Evolutionary conservation across 1,284 basidiomycete species (phyloP), one percentile per base, ranked within the genome.

Genomic region (Malassezia cuniculi): DNA sequence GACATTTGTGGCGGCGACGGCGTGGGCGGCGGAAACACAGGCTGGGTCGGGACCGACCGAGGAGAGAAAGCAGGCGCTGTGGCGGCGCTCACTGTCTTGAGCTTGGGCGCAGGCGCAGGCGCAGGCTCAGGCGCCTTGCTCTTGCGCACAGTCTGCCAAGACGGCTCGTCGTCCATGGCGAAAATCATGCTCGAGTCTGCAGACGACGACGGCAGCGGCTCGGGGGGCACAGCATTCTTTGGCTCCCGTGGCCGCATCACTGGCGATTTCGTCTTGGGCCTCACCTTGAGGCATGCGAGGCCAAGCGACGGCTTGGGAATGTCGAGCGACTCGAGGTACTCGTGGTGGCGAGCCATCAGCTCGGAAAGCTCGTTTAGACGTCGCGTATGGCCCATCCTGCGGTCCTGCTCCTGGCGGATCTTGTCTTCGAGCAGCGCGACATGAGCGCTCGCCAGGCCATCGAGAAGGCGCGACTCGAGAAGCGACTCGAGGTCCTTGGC

Each of bases 401-500:
- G 71, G 3, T 72, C 69, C 67, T 97, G 90, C 32, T 76, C 72
- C 6, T 66, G 47, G 18, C 74, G 73, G 3, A 82, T 72, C 45
- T 77, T 81, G 1, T 64, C 59, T 0, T 79, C 74, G 3, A 97
- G 74, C 39, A 80, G 76, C 31, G 75, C 75, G 42, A 93, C 69
- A 21, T 85, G 74, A 21, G 75, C 73, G 16, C 72, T 65, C 3
- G 80, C 73, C 32, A 94, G 74, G 34, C 72, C 69, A 51, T 82
- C 82, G 16, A 97, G 74, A 55, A 86, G 75, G 4, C 77, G 76
- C 20, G 73, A 74, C 63, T 94, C 86, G 16, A 97, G 75, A 38
- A 94, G 74, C 0, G 80, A 79, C 66, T 97, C 93, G 72, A 94
- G 74, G 60, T 85, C 87, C 42, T 77, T 75, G 2, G 77, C 71